phyloP scores from a whole-genome alignment of 2,329 filamentous ascomycete species.

The Cordyceps fumosorosea region DNA sequence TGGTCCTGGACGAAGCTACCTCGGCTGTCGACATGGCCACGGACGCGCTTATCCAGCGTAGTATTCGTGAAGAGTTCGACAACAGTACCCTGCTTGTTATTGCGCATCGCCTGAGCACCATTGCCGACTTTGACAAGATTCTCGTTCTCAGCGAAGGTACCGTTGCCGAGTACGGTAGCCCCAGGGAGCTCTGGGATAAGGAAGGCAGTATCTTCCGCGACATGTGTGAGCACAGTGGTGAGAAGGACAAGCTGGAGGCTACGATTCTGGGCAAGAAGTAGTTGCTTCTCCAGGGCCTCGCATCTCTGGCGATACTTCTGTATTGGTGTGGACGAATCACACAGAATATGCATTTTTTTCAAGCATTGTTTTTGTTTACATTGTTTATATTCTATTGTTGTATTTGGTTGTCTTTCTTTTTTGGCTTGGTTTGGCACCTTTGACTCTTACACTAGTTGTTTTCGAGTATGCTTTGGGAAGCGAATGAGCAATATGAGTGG shows the following conservation, averaged over 20 bases:
- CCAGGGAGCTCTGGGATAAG: slow-evolving; percentile 53
- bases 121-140: slow-evolving; percentile 70
- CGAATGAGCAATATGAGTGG: background rate
- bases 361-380: background rate
- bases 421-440: background rate
- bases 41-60: slow-evolving; percentile 65
- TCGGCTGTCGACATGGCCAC: slow-evolving; percentile 73
- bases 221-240: slow-evolving; percentile 58
- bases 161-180: slow-evolving; percentile 61
- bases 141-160: slow-evolving; percentile 62
- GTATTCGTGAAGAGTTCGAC: slow-evolving; percentile 65
- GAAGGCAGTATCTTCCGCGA: slow-evolving; percentile 49
- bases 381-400: background rate
- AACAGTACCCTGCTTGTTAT: slow-evolving; percentile 66
- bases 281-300: background rate
- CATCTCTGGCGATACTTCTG: too few species aligned
- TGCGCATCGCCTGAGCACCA: slow-evolving; percentile 68
- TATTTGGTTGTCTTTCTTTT: background rate
- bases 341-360: background rate
- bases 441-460: background rate
- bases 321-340: background rate
- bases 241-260: slow-evolving; percentile 45
- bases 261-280: slow-evolving; percentile 32
- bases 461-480: background rate
- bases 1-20: slow-evolving; percentile 76